These are phyloP conservation scores for Pontederia crassipes DNA, from an alignment of 176 grass and related monocot species.

Conservation along the genomic window DNA sequence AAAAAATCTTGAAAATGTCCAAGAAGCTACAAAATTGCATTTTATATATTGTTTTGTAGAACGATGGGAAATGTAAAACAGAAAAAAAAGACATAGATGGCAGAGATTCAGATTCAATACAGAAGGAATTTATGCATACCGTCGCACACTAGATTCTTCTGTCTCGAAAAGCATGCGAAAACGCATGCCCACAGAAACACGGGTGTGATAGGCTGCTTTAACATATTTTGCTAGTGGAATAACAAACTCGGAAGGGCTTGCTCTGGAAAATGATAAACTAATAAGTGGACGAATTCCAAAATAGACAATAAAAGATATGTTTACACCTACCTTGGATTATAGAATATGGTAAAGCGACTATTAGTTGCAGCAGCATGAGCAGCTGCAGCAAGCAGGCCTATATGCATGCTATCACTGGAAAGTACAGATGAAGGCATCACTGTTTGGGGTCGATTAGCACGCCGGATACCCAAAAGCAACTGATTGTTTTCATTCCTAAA, in stretches of 20 bases:
- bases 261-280: slow-evolving; percentile 40
- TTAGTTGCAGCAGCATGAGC: slow-evolving; percentile 97
- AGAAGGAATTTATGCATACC: slow-evolving; percentile 31
- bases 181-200: slow-evolving; percentile 97
- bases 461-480: slow-evolving; percentile 88
- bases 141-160: slow-evolving; percentile 89
- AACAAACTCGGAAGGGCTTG: slow-evolving; percentile 94
- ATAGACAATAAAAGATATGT: not conserved
- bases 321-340: slow-evolving; percentile 74
- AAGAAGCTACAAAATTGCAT: too few relatives aligned
- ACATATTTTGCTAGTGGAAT: slow-evolving; percentile 93
- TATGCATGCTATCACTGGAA: slow-evolving; percentile 99
- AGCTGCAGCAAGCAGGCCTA: slow-evolving; percentile 96
- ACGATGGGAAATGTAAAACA: too few relatives aligned
- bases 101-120: not conserved
- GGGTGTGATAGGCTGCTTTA: slow-evolving; percentile 94
- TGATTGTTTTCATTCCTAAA: slow-evolving; percentile 96
- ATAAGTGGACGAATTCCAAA: not conserved
- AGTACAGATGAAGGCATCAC: slow-evolving; percentile 98
- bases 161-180: slow-evolving; percentile 99
- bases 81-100: not conserved
- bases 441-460: slow-evolving; percentile 79
- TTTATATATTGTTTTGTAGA: too few relatives aligned
- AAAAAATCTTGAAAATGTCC: too few relatives aligned
- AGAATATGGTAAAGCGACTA: slow-evolving; percentile 96